Percentiles rank a stretch among this genome's conserved stretches.
Evolutionary conservation across 129 eudicot species (phyloP).

Genomic region (Chrysanthemum lavandulifolium): DNA sequence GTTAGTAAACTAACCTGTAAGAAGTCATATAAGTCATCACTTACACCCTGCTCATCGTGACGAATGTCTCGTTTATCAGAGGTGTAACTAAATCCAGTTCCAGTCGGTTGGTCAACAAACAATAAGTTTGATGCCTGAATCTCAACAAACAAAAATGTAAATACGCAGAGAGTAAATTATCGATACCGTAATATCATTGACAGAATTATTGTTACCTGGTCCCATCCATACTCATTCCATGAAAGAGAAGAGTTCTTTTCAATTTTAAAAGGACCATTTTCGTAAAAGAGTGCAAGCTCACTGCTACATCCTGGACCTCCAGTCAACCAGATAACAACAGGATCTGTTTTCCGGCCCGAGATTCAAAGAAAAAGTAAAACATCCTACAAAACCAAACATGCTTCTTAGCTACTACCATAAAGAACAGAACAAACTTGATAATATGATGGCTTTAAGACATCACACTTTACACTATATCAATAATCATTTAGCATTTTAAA

Average conservation of each 20-base stretch:
- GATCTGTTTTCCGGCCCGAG: constrained; percentile 69
- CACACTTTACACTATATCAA: too few species aligned
- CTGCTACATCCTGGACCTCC: constrained; percentile 99
- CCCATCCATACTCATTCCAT: constrained; percentile 94
- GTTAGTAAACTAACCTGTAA: constrained; percentile 57
- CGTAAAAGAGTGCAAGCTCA: constrained; percentile 89
- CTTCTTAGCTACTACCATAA: background rate
- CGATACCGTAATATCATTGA: background rate
- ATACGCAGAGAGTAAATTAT: background rate
- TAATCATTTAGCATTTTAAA: too few species aligned
- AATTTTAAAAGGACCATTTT: constrained; percentile 84
- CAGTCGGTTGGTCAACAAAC: constrained; percentile 87
- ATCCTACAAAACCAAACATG: constrained; percentile 45
- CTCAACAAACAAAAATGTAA: constrained; percentile 23
- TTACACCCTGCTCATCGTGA: constrained; percentile 71
- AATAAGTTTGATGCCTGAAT: constrained; percentile 74
- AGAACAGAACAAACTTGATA: too few species aligned
- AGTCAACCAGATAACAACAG: constrained; percentile 92
- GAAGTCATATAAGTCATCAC: constrained; percentile 86
- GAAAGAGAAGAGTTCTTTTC: constrained; percentile 71
- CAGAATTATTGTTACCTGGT: constrained; percentile 49
- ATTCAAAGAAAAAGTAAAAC: constrained; percentile 95
- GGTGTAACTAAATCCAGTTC: constrained; percentile 89
- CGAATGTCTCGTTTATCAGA: constrained; percentile 74
- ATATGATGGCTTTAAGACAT: too few species aligned